These are phyloP conservation scores for Ceratocystis albifundus DNA, from an alignment of 2,329 filamentous ascomycete species.

Conservation along the genomic window DNA sequence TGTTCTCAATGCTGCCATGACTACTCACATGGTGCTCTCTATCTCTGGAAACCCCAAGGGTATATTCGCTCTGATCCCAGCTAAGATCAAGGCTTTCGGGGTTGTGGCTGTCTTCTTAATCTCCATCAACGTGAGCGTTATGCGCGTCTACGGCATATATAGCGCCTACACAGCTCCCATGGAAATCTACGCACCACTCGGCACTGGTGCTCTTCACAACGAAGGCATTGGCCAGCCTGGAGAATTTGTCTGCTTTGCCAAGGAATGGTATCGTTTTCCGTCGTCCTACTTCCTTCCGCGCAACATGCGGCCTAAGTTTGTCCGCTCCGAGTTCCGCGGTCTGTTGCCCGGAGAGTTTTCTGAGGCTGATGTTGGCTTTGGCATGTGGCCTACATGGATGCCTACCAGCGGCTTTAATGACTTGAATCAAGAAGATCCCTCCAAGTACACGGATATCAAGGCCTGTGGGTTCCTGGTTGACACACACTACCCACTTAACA, in stretches of 20 bases:
- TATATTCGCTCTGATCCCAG: conserved; percentile 59
- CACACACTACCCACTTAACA: conserved; percentile 58
- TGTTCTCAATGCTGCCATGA: conserved; percentile 74
- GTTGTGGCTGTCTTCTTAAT: conserved; percentile 51
- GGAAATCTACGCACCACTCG: conserved; percentile 56
- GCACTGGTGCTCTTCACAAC: conserved; percentile 39
- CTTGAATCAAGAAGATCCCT: conserved; percentile 70
- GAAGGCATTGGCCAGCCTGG: conserved; percentile 45
- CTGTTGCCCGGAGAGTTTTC: conserved; percentile 83
- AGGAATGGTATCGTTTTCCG: conserved; percentile 97
- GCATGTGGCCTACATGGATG: conserved; percentile 67
- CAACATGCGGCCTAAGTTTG: conserved; percentile 75
- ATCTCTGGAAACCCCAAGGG: conserved; percentile 61
- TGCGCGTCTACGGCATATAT: conserved; percentile 65
- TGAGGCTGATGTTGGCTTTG: conserved; percentile 57
- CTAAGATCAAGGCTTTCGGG: conserved; percentile 57
- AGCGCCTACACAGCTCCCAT: conserved; percentile 75
- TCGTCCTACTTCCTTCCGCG: conserved; percentile 82
- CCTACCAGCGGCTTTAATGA: conserved; percentile 82
- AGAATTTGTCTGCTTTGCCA: conserved; percentile 75
- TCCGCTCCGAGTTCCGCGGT: conserved; percentile 81
- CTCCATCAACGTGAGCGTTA: conserved; percentile 53
- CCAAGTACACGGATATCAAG: conserved; percentile 71
- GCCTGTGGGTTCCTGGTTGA: conserved; percentile 79
- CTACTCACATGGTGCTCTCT: conserved; percentile 67